Base-by-base conservation (phyloP, 352 stramenopile genomes). In the Pilasporangium apinafurcum region DNA sequence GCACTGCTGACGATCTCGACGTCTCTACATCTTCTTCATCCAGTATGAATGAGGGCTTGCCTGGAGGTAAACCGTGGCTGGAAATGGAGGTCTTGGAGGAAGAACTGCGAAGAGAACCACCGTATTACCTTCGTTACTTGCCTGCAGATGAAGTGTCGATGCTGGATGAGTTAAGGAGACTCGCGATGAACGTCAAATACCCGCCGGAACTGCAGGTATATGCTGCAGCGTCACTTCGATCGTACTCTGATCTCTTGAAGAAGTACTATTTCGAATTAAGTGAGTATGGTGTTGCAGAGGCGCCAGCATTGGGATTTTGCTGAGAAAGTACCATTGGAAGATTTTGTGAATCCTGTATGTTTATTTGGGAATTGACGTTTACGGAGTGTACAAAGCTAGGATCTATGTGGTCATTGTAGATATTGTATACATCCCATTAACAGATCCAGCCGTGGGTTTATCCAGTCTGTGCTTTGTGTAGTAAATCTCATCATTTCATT, bases 71-170 rank as follows among this genome's bases (percentile, higher is more conserved):
- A 40, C 55, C 68, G 0, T 76, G 56, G 10, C 56, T 70, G 18
- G 78, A 87, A 43, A 50, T 85, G 7, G 72, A 85, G 34, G 24
- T 73, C 28, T 59, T 87, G 3, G 61, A 79, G 25, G 49, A 74
- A 7, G 68, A 79, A 38, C 57, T 91, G 22, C 62, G 61, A 18
- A 72, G 74, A 9, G 68, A 87, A 20, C 72, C 72, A 13, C 78
- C 78, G 18, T 86, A 88, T 51, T 86, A 86, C 47, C 54, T 91
- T 31, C 68, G 78, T 0, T 86, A 85, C 36, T 44, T 87, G 14
- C 75, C 77, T 26, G 64, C 63, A 2, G 77, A 87, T 24, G 72
- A 90, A 27, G 51, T 86, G 1, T 67, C 68, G 14, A 63, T 59
- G 27, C 47, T 90, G 7, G 74, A 87, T 16, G 72, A 86, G 10